Base-by-base conservation (phyloP, 192 early-diverging fungal genomes). In the Coemansia sp. region DNA sequence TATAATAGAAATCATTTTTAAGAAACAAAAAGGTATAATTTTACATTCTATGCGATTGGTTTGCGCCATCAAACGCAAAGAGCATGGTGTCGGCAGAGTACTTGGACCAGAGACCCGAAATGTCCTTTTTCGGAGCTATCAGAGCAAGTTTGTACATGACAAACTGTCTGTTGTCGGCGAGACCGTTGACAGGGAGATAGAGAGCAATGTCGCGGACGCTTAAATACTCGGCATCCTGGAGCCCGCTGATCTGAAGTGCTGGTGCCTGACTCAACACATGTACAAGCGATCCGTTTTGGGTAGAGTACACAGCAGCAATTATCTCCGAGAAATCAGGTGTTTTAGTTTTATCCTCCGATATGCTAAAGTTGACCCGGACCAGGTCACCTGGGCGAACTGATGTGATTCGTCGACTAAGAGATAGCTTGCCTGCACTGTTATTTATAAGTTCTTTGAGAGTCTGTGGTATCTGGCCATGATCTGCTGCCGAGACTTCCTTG, bases 21-120 rank as follows among this genome's bases (percentile, higher is more conserved):
- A 39, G 0, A 48, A 63, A 42, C 1, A 55, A 23, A 6, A 57
- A 34, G 27, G 2, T 42, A 44, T 37, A 38, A 38, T 2, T 25
- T 8, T 37, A 37, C 8, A 8, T 37, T 37, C 7, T 10, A 37
- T 9, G 11, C 1, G 3, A 54, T 55, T 25, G 57, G n/a, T 48
- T 55, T 9, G 60, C 55, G 23, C 51, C 55, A 40, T 62, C 63
- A 25, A 58, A 68, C 3, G 61, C 66, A 67, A 67, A 64, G 0
- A 74, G 44, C 66, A 74, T 74, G 13, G 61, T 68, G 8, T 57
- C 66, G n/a, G 60, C 66, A 19, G 66, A 64, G 33, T 64, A 74
- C 4, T 38, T 41, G 4, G 25, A 57, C 66, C 71, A 61, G 10
- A 18, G 21, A 12, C 66, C 71, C 7, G 49, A 23, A 25, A 37